Percentiles rank a stretch among this genome's conserved stretches.
Evolutionary conservation across 345 rosid genomes (phyloP).

Genomic region (Fremontodendron californicum): DNA sequence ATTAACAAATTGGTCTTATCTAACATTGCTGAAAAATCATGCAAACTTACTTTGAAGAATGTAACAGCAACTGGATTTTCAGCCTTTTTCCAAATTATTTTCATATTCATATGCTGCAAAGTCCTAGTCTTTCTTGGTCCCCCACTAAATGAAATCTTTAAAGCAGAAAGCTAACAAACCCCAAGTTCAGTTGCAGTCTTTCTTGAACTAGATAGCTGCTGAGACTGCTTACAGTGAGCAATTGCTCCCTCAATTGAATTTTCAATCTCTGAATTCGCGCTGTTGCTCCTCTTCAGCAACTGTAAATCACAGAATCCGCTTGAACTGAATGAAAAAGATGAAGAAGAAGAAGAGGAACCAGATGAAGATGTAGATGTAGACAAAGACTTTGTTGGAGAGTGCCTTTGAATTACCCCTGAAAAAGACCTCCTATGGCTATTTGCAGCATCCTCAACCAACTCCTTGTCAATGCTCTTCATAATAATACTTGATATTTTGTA

Average conservation of each 20-base stretch:
- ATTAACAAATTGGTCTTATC: slow-evolving; percentile 11
- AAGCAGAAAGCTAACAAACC: slow-evolving; percentile 31
- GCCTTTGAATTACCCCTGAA: slow-evolving; percentile 70
- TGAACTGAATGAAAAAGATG: slow-evolving; percentile 63
- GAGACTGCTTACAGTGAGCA: slow-evolving; percentile 83
- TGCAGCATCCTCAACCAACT: slow-evolving; percentile 30
- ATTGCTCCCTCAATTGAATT: slow-evolving; percentile 81
- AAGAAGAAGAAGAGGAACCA: slow-evolving; percentile 45
- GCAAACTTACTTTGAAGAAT: not conserved
- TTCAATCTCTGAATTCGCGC: slow-evolving; percentile 55
- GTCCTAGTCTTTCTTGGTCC: slow-evolving; percentile 36
- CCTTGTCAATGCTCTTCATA: slow-evolving; percentile 29
- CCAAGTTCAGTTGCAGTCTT: slow-evolving; percentile 38
- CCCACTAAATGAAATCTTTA: slow-evolving; percentile 37
- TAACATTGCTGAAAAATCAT: not conserved
- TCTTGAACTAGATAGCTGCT: slow-evolving; percentile 28
- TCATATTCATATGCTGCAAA: slow-evolving; percentile 24
- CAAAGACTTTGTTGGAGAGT: slow-evolving; percentile 42
- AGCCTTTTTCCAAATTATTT: not conserved
- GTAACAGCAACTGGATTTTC: slow-evolving; percentile 4
- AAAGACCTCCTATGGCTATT: slow-evolving; percentile 67
- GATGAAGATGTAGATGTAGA: slow-evolving; percentile 45
- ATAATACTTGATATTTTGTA: slow-evolving; percentile 18
- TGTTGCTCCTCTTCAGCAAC: slow-evolving; percentile 59
- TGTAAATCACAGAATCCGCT: slow-evolving; percentile 45